phyloP scores from a whole-genome alignment of 2,329 filamentous ascomycete genomes.

The Lasiodiplodia gonubiensis region DNA sequence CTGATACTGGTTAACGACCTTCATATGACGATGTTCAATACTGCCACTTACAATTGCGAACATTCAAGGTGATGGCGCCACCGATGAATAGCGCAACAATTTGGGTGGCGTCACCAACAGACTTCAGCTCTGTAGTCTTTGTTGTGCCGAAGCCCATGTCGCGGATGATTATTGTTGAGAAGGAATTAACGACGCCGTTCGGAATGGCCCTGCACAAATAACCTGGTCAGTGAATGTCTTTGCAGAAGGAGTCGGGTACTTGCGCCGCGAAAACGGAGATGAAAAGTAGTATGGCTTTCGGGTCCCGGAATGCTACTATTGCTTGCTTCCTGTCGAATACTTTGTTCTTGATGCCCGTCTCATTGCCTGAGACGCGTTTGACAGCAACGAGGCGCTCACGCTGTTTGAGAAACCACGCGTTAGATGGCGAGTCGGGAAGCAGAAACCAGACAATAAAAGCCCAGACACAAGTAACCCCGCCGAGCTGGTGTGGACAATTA shows the following conservation, averaged over 20 bases:
- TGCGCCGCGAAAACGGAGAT: background rate
- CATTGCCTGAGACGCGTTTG: constrained; percentile 40
- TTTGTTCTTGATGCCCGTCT: constrained; percentile 47
- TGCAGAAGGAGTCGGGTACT: background rate
- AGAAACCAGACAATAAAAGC: constrained; percentile 39
- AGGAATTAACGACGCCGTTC: constrained; percentile 45
- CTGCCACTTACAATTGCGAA: constrained; percentile 36
- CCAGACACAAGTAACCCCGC: constrained; percentile 44
- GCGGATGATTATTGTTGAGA: constrained; percentile 45
- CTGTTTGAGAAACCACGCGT: constrained; percentile 40
- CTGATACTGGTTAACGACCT: background rate
- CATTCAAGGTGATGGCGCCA: constrained; percentile 45
- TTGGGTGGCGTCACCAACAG: constrained; percentile 46
- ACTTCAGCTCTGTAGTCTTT: constrained; percentile 44
- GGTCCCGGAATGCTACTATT: constrained; percentile 38
- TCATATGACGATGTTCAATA: background rate
- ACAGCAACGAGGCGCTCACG: constrained; percentile 41
- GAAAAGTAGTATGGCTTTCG: constrained; percentile 34
- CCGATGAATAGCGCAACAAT: constrained; percentile 46
- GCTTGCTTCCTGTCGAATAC: constrained; percentile 40
- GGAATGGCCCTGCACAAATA: constrained; percentile 37
- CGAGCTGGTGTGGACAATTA: constrained; percentile 30
- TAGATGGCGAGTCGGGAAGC: constrained; percentile 43
- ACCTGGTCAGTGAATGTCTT: background rate
- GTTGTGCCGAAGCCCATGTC: constrained; percentile 45